phyloP scores from a whole-genome alignment of 2,329 filamentous ascomycete genomes.

The Pestalotiopsis sp. region DNA sequence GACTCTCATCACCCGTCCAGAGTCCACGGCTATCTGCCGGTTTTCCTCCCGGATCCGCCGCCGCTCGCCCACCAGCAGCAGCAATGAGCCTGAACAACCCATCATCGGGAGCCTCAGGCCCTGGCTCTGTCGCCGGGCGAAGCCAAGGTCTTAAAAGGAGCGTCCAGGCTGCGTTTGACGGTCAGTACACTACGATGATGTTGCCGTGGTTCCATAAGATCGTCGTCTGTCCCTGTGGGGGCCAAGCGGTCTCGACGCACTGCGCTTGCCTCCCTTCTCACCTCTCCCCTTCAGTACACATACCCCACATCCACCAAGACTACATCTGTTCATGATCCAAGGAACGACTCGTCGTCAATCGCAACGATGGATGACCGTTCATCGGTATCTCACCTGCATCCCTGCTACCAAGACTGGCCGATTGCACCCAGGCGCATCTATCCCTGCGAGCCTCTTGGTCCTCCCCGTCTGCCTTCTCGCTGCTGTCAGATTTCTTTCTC shows the following conservation, averaged over 20 bases:
- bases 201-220: background rate
- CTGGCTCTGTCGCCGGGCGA: slow-evolving; percentile 47
- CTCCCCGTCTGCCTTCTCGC: slow-evolving; percentile 13
- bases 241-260: background rate
- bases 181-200: slow-evolving; percentile 38
- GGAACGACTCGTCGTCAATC: background rate
- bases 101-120: slow-evolving; percentile 50
- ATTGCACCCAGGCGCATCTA: slow-evolving; percentile 17
- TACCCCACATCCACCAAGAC: background rate
- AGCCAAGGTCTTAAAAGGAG: slow-evolving; percentile 58
- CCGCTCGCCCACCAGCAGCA: background rate
- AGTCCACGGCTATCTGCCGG: background rate
- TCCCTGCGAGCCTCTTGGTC: slow-evolving; percentile 15
- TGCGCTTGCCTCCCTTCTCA: background rate
- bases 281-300: background rate
- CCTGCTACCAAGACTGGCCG: slow-evolving; percentile 14
- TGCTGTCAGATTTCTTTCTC: slow-evolving; percentile 21
- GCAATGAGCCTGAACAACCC: slow-evolving; percentile 59
- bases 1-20: background rate
- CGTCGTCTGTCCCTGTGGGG: background rate
- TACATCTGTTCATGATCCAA: too few species aligned
- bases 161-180: slow-evolving; percentile 64
- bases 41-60: background rate
- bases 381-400: background rate
- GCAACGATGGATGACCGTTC: background rate